phyloP scores from a whole-genome alignment of 2,329 filamentous ascomycete species.

The Saccharata proteae region DNA sequence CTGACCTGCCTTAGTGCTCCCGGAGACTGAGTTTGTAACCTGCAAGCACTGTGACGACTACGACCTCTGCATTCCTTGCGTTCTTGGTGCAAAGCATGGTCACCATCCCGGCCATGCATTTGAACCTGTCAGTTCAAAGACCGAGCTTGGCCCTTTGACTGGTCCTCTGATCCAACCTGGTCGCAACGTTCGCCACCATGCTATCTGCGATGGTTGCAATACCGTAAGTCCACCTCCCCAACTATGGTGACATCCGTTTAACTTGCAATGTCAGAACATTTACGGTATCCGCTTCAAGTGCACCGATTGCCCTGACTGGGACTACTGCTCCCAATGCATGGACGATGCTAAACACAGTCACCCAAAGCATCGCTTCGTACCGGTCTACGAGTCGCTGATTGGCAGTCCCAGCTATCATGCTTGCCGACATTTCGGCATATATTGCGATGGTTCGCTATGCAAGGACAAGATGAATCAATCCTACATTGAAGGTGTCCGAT shows the following conservation, averaged over 20 bases:
- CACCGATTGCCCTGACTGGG: conserved; percentile 92
- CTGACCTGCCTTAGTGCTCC: conserved; percentile 41
- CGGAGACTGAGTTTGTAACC: conserved; percentile 71
- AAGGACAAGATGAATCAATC: conserved; percentile 40
- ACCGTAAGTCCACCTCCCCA: conserved; percentile 37
- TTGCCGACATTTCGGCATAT: conserved; percentile 67
- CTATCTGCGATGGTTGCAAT: conserved; percentile 91
- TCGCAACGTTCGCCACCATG: conserved; percentile 69
- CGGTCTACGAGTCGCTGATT: conserved; percentile 64
- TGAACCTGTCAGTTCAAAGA: conserved; percentile 51
- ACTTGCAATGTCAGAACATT: conserved; percentile 64
- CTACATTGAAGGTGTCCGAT: conserved; percentile 73
- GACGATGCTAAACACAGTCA: conserved; percentile 56
- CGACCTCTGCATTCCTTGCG: conserved; percentile 80
- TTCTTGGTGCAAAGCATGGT: conserved; percentile 64
- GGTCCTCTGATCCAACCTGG: conserved; percentile 63
- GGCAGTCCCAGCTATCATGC: conserved; percentile 33
- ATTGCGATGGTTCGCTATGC: conserved; percentile 90
- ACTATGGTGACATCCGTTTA: neutral
- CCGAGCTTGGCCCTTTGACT: conserved; percentile 47
- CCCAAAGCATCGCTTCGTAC: conserved; percentile 74
- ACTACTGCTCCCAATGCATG: conserved; percentile 75
- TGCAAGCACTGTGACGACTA: conserved; percentile 80
- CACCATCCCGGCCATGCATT: conserved; percentile 87
- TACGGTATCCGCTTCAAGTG: conserved; percentile 91